Conservation (phyloP, 768 basidiomycete genomes). For the Crucibulum laeve region DNA sequence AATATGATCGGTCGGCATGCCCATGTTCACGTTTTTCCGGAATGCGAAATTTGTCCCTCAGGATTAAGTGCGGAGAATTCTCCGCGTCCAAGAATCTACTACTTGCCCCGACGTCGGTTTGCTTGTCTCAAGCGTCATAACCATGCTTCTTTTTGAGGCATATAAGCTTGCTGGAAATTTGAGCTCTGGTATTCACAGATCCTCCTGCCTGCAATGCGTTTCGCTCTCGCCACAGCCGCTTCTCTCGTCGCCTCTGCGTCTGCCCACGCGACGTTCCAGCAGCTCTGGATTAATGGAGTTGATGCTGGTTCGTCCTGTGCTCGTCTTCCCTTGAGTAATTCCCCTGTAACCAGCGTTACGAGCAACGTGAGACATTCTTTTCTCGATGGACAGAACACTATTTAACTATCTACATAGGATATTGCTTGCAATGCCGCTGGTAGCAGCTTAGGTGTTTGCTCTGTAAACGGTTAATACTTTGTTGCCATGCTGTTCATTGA, state of each 20-base stretch:
- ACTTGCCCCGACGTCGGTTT: no score
- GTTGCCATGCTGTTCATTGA: neutral
- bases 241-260: conserved; percentile 33
- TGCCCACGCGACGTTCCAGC: conserved; percentile 51
- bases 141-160: neutral
- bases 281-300: conserved; percentile 47
- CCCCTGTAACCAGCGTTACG: conserved; percentile 37
- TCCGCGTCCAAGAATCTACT: no score
- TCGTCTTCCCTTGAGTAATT: conserved; percentile 40
- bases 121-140: no score
- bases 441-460: conserved; percentile 32
- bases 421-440: conserved; percentile 43
- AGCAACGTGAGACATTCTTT: conserved; percentile 20
- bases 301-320: conserved; percentile 44
- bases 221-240: conserved; percentile 22
- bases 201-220: conserved; percentile 22
- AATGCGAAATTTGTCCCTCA: no score
- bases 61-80: no score
- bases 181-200: neutral
- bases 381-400: neutral
- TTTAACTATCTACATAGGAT: conserved; percentile 22
- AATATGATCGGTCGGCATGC: no score
- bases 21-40: no score
- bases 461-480: conserved; percentile 30
- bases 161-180: neutral